Evolutionary conservation across 805 yeast species (phyloP).

Genomic region (Teunomyces gatunensis): DNA sequence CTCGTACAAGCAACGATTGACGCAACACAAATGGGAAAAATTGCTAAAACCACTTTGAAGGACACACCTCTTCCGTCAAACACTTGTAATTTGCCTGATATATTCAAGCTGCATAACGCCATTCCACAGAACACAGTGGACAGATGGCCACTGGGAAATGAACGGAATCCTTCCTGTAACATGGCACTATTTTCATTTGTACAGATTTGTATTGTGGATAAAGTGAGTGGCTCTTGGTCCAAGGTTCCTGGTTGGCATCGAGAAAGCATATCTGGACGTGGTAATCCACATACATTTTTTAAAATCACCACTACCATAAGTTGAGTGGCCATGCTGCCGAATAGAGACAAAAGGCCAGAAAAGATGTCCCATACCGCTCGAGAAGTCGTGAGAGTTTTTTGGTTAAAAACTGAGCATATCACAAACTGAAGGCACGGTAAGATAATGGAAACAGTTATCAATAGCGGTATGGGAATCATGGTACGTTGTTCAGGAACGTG

Average conservation of each 20-base stretch:
- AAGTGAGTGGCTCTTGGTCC: conserved; percentile 1
- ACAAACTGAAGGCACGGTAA: conserved; percentile 32
- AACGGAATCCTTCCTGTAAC: conserved; percentile 24
- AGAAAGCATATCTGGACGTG: conserved; percentile 26
- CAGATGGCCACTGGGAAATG: conserved; percentile 31
- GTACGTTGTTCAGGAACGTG: conserved; percentile 33
- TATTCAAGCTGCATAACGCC: conserved; percentile 31
- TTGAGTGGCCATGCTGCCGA: conserved; percentile 39
- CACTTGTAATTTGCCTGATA: conserved; percentile 31
- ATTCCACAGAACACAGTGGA: conserved; percentile 31
- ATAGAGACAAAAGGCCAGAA: conserved; percentile 30
- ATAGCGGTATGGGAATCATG: conserved; percentile 27
- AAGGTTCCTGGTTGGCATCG: conserved; percentile 19
- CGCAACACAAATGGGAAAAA: conserved; percentile 36
- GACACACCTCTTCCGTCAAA: conserved; percentile 36
- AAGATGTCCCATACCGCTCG: conserved; percentile 39
- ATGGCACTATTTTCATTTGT: conserved; percentile 9
- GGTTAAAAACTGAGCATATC: conserved; percentile 13
- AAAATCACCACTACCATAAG: conserved; percentile 33
- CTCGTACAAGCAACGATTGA: conserved; percentile 37
- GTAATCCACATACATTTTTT: conserved; percentile 27
- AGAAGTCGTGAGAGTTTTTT: conserved; percentile 11
- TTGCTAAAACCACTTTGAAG: conserved; percentile 26
- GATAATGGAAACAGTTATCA: conserved; percentile 26
- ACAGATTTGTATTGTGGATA: conserved; percentile 15